Base-by-base conservation (phyloP, 768 basidiomycete species). In the Calocera viscosa region DNA sequence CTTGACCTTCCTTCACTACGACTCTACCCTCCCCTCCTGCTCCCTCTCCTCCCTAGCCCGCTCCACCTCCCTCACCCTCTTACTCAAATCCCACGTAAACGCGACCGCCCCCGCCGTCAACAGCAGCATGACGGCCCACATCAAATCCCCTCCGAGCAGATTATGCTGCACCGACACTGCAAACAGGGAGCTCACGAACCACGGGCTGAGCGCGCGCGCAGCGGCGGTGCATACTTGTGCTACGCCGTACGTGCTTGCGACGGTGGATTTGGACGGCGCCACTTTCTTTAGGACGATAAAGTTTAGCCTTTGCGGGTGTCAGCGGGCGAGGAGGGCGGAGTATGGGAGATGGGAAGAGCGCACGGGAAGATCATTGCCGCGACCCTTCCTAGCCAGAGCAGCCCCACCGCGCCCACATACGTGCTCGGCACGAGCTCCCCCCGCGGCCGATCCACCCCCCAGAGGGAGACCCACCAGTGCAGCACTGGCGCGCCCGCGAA, bases 331-430 rank as follows among this genome's bases (percentile, higher is more conserved):
- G 53, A 65, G 39, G 40, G 22, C n/a, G 17, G 60, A 49, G 11
- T 19, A 10, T 8, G 35, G 19, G 22, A 34, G 28, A 33, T 5
- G 53, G 53, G 53, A 19, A 60, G 53, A 60, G 22, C 53, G 53
- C 30, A 60, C 53, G 53, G 53, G 53, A 60, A 60, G 30, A 60
- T 60, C 53, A 60, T 60, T 5, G 53, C 53, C 19, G 53, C 53
- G 11, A 60, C 53, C 30, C 53, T 60, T 2, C 53, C 53, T 32
- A 60, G 30, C 53, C 53, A 60, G 11, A 60, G 22, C 14, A 60
- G 30, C 7, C 2, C 7, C 7, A 60, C 24, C 14, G 53, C 53
- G 14, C 53, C 53, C 5, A 60, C 14, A 60, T 60, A 60, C 2
- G 53, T 60, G 30, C 14, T 60, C 5, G 53, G 53, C 53, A 60